Percentiles rank a stretch among this genome's conserved stretches.
Evolutionary conservation across 495 filamentous ascomycete genomes (phyloP).

Genomic region (Coniosporium apollinis): DNA sequence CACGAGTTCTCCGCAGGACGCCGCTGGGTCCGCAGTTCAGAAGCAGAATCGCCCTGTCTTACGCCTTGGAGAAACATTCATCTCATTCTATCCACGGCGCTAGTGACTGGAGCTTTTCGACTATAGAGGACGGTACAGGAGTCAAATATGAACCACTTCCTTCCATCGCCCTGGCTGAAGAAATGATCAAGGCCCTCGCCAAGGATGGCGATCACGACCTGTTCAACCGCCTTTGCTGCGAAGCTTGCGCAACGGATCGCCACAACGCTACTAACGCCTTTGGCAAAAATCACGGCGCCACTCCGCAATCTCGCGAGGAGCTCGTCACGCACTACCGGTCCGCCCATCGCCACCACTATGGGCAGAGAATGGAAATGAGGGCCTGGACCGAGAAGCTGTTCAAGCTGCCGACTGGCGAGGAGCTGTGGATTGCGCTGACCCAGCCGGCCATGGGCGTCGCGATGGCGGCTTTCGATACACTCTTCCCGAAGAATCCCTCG

Average conservation of each 20-base stretch:
- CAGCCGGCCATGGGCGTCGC: slow-evolving; percentile 2
- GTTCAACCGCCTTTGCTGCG: slow-evolving; percentile 4
- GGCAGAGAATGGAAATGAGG: background rate
- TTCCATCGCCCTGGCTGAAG: too few relatives aligned
- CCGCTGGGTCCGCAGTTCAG: slow-evolving; percentile 2
- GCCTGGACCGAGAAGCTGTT: slow-evolving; percentile 5
- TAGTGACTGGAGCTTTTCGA: too few relatives aligned
- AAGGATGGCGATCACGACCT: slow-evolving; percentile 8
- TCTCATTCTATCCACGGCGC: too few relatives aligned
- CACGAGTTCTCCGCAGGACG: slow-evolving; percentile 1
- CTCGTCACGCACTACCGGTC: slow-evolving; percentile 5
- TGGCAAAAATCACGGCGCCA: too few relatives aligned
- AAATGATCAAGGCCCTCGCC: slow-evolving; percentile 4
- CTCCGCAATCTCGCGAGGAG: slow-evolving; percentile 6
- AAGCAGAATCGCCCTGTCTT: slow-evolving; percentile 3
- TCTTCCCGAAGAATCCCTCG: too few relatives aligned
- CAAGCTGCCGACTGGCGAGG: background rate
- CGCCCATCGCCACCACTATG: too few relatives aligned
- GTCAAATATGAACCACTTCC: too few relatives aligned
- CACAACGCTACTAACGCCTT: too few relatives aligned
- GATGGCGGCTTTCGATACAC: slow-evolving; percentile 3
- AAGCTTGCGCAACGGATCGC: slow-evolving; percentile 5
- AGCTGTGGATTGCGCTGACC: slow-evolving; percentile 3
- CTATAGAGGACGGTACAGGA: too few relatives aligned
- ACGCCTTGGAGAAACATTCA: slow-evolving; percentile 6